A percentile compares a stretch with the other conserved stretches of the same genome.
Evolutionary conservation across 2,329 filamentous ascomycete species (phyloP).

Genomic region (Diaporthe batatas): DNA sequence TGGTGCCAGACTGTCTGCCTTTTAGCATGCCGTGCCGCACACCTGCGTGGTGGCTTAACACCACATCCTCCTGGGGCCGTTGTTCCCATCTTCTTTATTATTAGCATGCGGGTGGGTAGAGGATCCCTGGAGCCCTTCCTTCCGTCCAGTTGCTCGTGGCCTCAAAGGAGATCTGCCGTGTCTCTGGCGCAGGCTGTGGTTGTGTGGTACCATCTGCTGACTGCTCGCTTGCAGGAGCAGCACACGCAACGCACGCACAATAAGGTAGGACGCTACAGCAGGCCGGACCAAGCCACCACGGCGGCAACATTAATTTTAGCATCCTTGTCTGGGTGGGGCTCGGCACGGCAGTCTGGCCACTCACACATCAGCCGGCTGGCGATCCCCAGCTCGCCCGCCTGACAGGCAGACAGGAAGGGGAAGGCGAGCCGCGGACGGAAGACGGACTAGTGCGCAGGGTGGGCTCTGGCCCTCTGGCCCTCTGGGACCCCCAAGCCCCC

Average conservation of each 20-base stretch:
- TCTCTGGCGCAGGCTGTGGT: constrained; percentile 13
- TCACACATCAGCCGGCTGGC: constrained; percentile 22
- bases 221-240: not conserved
- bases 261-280: constrained; percentile 33
- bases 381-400: constrained; percentile 19
- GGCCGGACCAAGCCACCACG: constrained; percentile 38
- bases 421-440: constrained; percentile 19
- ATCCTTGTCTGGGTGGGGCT: constrained; percentile 31
- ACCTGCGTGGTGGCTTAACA: constrained; percentile 37
- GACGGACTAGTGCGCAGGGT: not conserved
- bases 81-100: constrained; percentile 16
- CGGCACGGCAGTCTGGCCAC: constrained; percentile 23
- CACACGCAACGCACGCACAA: constrained; percentile 18
- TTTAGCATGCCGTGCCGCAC: constrained; percentile 31
- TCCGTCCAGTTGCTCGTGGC: constrained; percentile 9
- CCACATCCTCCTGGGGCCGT: constrained; percentile 26
- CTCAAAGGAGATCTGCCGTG: not conserved
- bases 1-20: not conserved
- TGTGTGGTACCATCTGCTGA: too few relatives aligned
- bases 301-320: constrained; percentile 41
- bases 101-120: constrained; percentile 14
- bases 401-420: constrained; percentile 21
- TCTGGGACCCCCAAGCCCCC: too few relatives aligned
- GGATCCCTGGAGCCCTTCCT: constrained; percentile 16
- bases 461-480: not conserved